These are phyloP conservation scores for Tetradesmus lagerheimii DNA, from an alignment of 139 green algal species.

Conservation along the genomic window DNA sequence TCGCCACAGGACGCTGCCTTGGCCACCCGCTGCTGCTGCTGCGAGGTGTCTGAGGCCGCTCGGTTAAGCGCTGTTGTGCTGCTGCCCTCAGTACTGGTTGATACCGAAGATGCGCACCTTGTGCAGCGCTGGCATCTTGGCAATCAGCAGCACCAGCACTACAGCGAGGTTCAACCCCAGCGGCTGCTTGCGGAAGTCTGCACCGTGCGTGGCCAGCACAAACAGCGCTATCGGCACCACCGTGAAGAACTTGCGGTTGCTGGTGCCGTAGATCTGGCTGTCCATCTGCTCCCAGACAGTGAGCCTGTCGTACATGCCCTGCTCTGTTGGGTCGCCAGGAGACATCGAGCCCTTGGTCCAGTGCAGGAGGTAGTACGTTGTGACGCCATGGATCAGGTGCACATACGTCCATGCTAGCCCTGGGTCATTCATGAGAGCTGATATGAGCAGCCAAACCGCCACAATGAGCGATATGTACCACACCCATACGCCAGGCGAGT, in stretches of 20 bases:
- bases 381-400: slow-evolving; percentile 84
- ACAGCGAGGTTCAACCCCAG: slow-evolving; percentile 88
- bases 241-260: slow-evolving; percentile 92
- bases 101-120: slow-evolving; percentile 88
- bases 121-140: slow-evolving; percentile 91
- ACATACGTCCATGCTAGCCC: slow-evolving; percentile 92
- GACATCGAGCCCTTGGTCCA: slow-evolving; percentile 89
- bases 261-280: slow-evolving; percentile 74
- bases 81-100: slow-evolving; percentile 71
- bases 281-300: slow-evolving; percentile 95
- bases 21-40: not conserved
- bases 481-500: slow-evolving; percentile 75
- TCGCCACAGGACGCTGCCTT: not conserved
- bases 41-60: not conserved
- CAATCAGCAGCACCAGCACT: slow-evolving; percentile 83
- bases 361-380: slow-evolving; percentile 92
- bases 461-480: slow-evolving; percentile 85
- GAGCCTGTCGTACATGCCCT: slow-evolving; percentile 87
- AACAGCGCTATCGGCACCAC: slow-evolving; percentile 87
- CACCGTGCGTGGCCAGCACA: slow-evolving; percentile 85
- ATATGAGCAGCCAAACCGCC: slow-evolving; percentile 77
- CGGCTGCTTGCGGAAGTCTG: slow-evolving; percentile 89
- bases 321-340: slow-evolving; percentile 64
- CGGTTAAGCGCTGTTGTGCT: not conserved
- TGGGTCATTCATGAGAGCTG: slow-evolving; percentile 72